Percentiles rank a stretch among this genome's conserved stretches.
Conservation (phyloP, 2,329 filamentous ascomycete genomes). For the Diplodia mutila region DNA sequence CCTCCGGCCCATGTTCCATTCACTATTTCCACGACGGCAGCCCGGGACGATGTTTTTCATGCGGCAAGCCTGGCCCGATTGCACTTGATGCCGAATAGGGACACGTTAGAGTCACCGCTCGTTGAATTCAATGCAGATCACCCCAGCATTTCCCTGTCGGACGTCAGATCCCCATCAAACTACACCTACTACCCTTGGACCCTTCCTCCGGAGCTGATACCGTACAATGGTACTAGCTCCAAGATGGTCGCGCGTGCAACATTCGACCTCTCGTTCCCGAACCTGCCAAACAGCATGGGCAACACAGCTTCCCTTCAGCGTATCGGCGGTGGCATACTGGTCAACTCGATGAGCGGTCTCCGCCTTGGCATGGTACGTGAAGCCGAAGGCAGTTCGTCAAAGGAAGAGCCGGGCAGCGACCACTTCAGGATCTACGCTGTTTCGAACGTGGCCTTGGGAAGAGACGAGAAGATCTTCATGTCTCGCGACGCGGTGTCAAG, state of each 20-base stretch:
- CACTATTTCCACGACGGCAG: conserved; percentile 77
- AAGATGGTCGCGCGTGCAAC: conserved; percentile 72
- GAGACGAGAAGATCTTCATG: conserved; percentile 85
- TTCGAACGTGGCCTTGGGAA: conserved; percentile 78
- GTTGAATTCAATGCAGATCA: conserved; percentile 58
- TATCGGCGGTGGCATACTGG: conserved; percentile 61
- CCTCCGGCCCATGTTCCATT: conserved; percentile 65
- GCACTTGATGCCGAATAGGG: conserved; percentile 68
- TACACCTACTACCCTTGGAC: conserved; percentile 94
- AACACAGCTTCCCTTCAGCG: conserved; percentile 59
- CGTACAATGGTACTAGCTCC: conserved; percentile 75
- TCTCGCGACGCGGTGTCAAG: conserved; percentile 69
- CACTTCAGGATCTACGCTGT: conserved; percentile 77
- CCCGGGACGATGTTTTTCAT: conserved; percentile 82
- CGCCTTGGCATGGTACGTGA: conserved; percentile 71
- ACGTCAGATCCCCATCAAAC: conserved; percentile 67
- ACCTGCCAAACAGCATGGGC: conserved; percentile 53
- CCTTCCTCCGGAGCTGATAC: conserved; percentile 74
- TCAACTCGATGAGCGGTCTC: conserved; percentile 64
- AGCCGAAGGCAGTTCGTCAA: conserved; percentile 40
- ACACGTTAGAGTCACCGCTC: conserved; percentile 62
- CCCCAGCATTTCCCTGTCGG: conserved; percentile 59
- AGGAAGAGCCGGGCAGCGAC: conserved; percentile 33
- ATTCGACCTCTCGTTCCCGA: conserved; percentile 70
- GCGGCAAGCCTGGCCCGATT: conserved; percentile 83